These are phyloP conservation scores for Gentiana dahurica DNA, from an alignment of 257 asterid species.

Conservation along the genomic window DNA sequence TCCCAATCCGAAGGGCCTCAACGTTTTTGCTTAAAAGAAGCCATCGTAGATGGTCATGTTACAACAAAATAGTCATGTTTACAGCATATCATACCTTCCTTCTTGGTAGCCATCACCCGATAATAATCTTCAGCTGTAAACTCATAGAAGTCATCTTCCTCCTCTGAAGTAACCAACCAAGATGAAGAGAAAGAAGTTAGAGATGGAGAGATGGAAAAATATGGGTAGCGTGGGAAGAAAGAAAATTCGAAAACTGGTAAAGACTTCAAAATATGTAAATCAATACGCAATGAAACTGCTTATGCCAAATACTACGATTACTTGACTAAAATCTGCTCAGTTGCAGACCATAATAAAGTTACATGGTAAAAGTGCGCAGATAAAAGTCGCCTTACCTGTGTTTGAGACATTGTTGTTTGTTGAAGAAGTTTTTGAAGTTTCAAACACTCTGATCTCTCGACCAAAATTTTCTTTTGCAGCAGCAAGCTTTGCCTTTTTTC, in stretches of 20 bases:
- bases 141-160: slow-evolving; percentile 78
- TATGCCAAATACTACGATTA: background rate
- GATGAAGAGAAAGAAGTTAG: background rate
- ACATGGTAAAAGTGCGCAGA: slow-evolving; percentile 1
- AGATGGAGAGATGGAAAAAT: background rate
- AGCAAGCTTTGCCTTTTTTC: slow-evolving; percentile 56
- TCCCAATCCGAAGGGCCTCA: too few relatives aligned
- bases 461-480: slow-evolving; percentile 82
- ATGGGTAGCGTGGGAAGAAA: background rate
- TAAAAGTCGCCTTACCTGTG: slow-evolving; percentile 28
- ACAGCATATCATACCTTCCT: slow-evolving; percentile 48
- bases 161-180: slow-evolving; percentile 35
- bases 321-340: background rate
- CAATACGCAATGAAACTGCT: background rate
- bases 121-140: slow-evolving; percentile 85
- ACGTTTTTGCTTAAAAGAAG: too few relatives aligned
- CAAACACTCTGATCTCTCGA: slow-evolving; percentile 66
- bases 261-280: background rate
- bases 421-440: slow-evolving; percentile 52
- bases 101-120: slow-evolving; percentile 63
- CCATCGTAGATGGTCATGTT: background rate
- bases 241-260: background rate
- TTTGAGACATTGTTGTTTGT: slow-evolving; percentile 34
- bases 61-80: slow-evolving; percentile 1
- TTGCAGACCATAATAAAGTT: background rate